These are phyloP conservation scores for Silene coronaria DNA, from an alignment of 179 eudicot species.

Conservation along the genomic window DNA sequence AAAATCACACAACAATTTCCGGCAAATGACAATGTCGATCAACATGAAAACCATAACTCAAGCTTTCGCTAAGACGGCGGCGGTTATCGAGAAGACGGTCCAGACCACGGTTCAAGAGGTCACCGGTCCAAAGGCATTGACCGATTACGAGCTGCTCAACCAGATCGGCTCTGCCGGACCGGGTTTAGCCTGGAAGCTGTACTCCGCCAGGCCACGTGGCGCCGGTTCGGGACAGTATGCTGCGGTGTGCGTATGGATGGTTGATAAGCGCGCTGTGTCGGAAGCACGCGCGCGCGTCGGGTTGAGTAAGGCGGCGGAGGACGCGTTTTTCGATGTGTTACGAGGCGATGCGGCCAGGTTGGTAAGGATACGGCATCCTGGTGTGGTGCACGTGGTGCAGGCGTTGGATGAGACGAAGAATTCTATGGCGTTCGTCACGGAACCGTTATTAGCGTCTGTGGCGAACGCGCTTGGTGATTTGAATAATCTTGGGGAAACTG, in stretches of 20 bases:
- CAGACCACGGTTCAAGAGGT: slow-evolving; percentile 92
- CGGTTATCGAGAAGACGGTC: slow-evolving; percentile 81
- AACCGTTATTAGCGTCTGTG: slow-evolving; percentile 76
- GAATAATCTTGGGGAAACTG: slow-evolving; percentile 42
- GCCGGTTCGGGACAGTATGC: slow-evolving; percentile 58
- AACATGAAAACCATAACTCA: slow-evolving; percentile 90
- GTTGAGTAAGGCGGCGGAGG: slow-evolving; percentile 69
- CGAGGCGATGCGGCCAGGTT: slow-evolving; percentile 72
- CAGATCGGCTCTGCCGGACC: slow-evolving; percentile 99
- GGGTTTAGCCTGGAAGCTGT: slow-evolving; percentile 77
- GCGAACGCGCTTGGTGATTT: slow-evolving; percentile 76
- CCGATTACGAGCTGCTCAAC: slow-evolving; percentile 67
- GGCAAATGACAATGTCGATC: slow-evolving; percentile 44
- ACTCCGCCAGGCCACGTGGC: slow-evolving; percentile 65
- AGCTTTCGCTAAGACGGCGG: slow-evolving; percentile 88
- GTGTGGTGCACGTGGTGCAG: slow-evolving; percentile 90
- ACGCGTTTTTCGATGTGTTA: slow-evolving; percentile 64
- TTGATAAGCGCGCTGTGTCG: slow-evolving; percentile 58
- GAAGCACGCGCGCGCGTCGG: slow-evolving; percentile 69
- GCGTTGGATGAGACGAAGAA: slow-evolving; percentile 89
- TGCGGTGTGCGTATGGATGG: slow-evolving; percentile 81
- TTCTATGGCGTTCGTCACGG: slow-evolving; percentile 97
- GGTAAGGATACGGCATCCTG: slow-evolving; percentile 88
- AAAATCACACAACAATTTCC: neutral
- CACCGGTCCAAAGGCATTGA: slow-evolving; percentile 84